Percentiles rank a stretch among this genome's conserved stretches.
phyloP scores from a whole-genome alignment of 164 flowering plant species.

The Vitis cinerea region DNA sequence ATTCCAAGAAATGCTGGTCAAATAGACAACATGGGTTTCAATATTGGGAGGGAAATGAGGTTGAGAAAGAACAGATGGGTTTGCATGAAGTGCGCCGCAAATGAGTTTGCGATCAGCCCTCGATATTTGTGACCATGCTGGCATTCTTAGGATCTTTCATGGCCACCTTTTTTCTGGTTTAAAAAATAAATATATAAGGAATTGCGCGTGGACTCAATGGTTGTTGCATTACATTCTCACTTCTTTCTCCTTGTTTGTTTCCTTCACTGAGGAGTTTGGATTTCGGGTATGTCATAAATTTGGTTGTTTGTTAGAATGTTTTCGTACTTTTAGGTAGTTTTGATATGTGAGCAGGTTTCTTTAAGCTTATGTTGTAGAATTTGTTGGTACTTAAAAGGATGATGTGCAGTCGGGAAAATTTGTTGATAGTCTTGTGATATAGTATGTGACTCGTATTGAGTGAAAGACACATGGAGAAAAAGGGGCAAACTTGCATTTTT shows the following conservation, averaged over 20 bases:
- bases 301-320: not conserved
- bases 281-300: not conserved
- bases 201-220: not conserved
- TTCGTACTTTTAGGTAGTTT: not conserved
- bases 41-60: not conserved
- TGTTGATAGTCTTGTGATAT: too few species aligned
- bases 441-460: too few species aligned
- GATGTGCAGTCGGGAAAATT: too few species aligned
- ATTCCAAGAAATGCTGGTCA: not conserved
- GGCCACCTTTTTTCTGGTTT: not conserved
- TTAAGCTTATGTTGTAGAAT: not conserved
- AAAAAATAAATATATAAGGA: not conserved
- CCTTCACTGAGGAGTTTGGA: not conserved
- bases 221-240: too few species aligned
- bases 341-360: not conserved
- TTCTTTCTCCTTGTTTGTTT: not conserved
- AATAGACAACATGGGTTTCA: not conserved
- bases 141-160: not conserved
- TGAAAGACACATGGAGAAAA: too few species aligned
- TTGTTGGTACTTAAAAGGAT: not conserved
- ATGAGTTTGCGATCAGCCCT: slow-evolving; percentile 3
- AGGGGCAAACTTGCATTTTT: too few species aligned
- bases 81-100: slow-evolving; percentile 39
- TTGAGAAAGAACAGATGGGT: not conserved
- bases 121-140: not conserved